These are phyloP conservation scores for Leersia perrieri DNA, from an alignment of 176 grass and related monocot genomes.

Conservation along the genomic window DNA sequence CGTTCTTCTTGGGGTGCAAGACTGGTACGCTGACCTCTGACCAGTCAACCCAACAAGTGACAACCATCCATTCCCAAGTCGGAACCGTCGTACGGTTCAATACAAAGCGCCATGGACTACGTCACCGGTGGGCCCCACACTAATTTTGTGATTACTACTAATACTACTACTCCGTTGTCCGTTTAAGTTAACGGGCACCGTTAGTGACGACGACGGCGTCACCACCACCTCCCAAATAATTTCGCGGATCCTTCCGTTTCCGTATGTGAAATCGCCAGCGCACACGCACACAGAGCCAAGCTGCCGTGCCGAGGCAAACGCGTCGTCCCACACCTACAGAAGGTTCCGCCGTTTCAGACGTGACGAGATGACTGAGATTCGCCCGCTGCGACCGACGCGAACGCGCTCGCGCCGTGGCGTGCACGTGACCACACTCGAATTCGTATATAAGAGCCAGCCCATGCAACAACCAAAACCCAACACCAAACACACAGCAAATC, in stretches of 20 bases:
- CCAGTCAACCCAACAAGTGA: background rate
- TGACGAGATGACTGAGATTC: background rate
- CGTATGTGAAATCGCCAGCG: too few species aligned
- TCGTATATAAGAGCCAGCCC: background rate
- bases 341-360: background rate
- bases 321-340: background rate
- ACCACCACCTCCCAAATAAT: background rate
- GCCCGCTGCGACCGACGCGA: slow-evolving; percentile 14
- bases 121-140: background rate
- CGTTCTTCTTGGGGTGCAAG: background rate
- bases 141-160: too few species aligned
- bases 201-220: background rate
- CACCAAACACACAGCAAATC: background rate
- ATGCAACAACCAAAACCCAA: background rate
- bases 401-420: slow-evolving; percentile 1
- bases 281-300: background rate
- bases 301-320: background rate
- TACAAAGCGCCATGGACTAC: too few species aligned
- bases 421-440: background rate
- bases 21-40: background rate
- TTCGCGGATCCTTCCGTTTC: background rate
- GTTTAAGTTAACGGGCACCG: background rate
- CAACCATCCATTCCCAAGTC: too few species aligned
- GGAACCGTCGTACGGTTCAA: background rate
- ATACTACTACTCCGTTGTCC: too few species aligned